Evolutionary conservation across 2,329 filamentous ascomycete genomes (phyloP).

Genomic region (Shiraia sp.): DNA sequence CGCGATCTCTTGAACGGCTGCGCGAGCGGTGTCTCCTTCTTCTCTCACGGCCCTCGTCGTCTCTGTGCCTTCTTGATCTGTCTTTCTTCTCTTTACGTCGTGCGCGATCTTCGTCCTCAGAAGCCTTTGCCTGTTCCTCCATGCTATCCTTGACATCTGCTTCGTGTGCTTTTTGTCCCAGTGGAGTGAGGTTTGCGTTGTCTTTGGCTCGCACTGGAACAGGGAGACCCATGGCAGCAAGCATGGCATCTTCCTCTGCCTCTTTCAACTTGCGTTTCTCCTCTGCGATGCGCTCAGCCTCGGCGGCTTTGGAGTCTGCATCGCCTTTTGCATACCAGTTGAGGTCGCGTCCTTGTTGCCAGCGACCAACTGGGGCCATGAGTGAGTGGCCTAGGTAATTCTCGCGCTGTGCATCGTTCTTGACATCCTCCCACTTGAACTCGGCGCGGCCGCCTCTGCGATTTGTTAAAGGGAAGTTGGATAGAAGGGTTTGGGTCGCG

Average conservation of each 20-base stretch:
- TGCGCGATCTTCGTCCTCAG: conserved; percentile 25
- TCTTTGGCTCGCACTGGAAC: conserved; percentile 64
- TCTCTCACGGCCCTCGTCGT: conserved; percentile 23
- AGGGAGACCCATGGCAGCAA: conserved; percentile 78
- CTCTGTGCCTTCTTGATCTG: conserved; percentile 27
- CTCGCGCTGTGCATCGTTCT: conserved; percentile 83
- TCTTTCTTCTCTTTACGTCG: conserved; percentile 28
- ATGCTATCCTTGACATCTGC: conserved; percentile 61
- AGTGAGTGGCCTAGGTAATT: conserved; percentile 88
- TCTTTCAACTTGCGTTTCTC: conserved; percentile 85
- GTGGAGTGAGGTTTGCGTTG: conserved; percentile 66
- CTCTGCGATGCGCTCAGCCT: conserved; percentile 61
- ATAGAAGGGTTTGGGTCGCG: neutral
- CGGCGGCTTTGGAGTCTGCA: conserved; percentile 60
- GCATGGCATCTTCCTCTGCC: conserved; percentile 89
- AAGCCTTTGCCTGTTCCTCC: conserved; percentile 52
- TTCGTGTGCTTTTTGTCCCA: conserved; percentile 58
- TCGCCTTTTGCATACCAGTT: conserved; percentile 66
- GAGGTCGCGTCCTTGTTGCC: conserved; percentile 78
- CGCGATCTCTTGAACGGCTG: conserved; percentile 33
- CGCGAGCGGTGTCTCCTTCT: conserved; percentile 30
- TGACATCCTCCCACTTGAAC: conserved; percentile 96
- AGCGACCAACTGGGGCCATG: conserved; percentile 89
- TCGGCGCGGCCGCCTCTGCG: conserved; percentile 79
- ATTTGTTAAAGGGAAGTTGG: conserved; percentile 6